These are phyloP conservation scores for Xylariaceae sp. DNA, from an alignment of 2,329 filamentous ascomycete genomes.

Conservation along the genomic window DNA sequence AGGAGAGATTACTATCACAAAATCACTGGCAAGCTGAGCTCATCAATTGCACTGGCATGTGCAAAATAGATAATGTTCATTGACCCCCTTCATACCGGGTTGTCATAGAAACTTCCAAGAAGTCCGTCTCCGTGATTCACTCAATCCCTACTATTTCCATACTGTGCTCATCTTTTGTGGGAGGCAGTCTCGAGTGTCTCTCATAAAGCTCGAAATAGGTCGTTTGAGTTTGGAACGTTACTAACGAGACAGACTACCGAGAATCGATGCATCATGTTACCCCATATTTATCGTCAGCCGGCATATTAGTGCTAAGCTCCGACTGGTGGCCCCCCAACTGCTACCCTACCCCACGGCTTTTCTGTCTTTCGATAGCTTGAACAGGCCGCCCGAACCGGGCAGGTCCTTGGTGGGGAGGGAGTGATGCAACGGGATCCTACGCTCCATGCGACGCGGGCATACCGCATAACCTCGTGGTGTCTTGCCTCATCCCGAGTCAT, in stretches of 20 bases:
- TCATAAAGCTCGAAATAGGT: neutral
- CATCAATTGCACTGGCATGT: no score
- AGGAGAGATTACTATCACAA: no score
- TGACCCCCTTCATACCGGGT: no score
- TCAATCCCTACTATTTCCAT: no score
- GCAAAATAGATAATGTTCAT: no score
- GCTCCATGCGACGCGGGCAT: slow-evolving; percentile 24
- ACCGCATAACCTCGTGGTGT: slow-evolving; percentile 5
- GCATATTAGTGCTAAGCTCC: slow-evolving; percentile 6
- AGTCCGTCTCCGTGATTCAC: no score
- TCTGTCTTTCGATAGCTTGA: neutral
- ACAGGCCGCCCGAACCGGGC: slow-evolving; percentile 1
- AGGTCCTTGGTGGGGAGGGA: slow-evolving; percentile 4
- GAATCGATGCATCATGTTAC: neutral
- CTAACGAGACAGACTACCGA: neutral
- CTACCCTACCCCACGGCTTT: slow-evolving; percentile 17
- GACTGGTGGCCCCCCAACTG: slow-evolving; percentile 4
- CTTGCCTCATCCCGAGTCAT: slow-evolving; percentile 10
- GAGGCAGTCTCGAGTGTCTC: no score
- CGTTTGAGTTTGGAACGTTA: slow-evolving; percentile 5
- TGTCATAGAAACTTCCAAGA: no score
- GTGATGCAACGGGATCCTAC: slow-evolving; percentile 2
- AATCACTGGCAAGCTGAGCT: no score
- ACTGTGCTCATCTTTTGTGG: no score
- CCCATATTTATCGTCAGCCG: slow-evolving; percentile 3